These are phyloP conservation scores for Mallotus japonicus DNA, from an alignment of 441 rosid species.

Conservation along the genomic window DNA sequence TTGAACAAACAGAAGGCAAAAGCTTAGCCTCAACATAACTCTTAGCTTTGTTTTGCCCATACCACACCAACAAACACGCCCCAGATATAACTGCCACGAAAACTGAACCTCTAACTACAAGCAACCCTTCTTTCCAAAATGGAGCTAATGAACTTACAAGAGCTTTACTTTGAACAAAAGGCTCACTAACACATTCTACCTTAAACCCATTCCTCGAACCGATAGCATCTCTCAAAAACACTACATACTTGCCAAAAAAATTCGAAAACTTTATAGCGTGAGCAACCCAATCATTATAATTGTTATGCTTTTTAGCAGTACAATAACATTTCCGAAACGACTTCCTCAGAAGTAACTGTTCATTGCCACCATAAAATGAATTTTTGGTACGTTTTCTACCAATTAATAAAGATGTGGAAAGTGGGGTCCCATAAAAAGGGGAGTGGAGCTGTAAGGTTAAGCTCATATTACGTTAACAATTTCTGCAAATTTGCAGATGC, in stretches of 20 bases:
- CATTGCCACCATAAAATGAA: conserved; percentile 24
- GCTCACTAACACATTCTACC: conserved; percentile 63
- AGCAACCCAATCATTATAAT: conserved; percentile 50
- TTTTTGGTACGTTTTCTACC: conserved; percentile 22
- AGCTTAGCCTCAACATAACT: conserved; percentile 72
- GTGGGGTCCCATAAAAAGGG: conserved; percentile 55
- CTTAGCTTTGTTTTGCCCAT: conserved; percentile 80
- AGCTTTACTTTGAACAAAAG: conserved; percentile 57
- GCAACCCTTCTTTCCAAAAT: conserved; percentile 46
- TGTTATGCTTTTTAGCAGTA: conserved; percentile 44
- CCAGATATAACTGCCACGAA: conserved; percentile 77
- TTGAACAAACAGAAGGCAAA: conserved; percentile 84
- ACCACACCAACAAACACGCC: conserved; percentile 86
- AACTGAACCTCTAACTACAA: conserved; percentile 85
- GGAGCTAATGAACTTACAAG: conserved; percentile 66
- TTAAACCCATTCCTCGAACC: conserved; percentile 55
- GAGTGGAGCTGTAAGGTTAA: conserved; percentile 34
- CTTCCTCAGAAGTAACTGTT: conserved; percentile 30
- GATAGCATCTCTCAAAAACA: conserved; percentile 57
- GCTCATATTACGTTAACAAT: conserved; percentile 44
- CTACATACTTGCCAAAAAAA: conserved; percentile 67
- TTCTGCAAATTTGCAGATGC: conserved; percentile 6
- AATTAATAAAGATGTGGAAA: conserved; percentile 11
- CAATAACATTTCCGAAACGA: conserved; percentile 38
- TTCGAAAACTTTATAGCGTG: conserved; percentile 60